Evolutionary conservation across 345 rosid species (phyloP).

Genomic region (Citropsis articulata): DNA sequence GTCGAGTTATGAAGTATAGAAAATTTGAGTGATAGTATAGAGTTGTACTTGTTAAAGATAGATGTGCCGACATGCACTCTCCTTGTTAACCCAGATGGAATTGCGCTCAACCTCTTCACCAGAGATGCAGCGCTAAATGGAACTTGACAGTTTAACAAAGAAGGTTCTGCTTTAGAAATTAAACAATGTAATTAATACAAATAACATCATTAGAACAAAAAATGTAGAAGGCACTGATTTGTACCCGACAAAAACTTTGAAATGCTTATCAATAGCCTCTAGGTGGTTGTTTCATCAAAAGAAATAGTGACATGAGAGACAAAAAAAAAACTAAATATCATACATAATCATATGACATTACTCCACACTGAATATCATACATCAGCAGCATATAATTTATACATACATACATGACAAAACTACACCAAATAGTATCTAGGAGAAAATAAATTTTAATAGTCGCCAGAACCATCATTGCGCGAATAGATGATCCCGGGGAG

Average conservation of each 20-base stretch:
- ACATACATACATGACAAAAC: too few species aligned
- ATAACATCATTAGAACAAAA: background rate
- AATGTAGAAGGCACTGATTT: slow-evolving; percentile 56
- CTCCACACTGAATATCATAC: too few species aligned
- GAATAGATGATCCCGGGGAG: too few species aligned
- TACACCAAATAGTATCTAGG: too few species aligned
- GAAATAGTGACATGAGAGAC: slow-evolving; percentile 74
- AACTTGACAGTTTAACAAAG: slow-evolving; percentile 48
- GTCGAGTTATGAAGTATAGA: slow-evolving; percentile 11
- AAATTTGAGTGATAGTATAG: slow-evolving; percentile 17
- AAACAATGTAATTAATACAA: slow-evolving; percentile 2
- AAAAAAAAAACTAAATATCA: too few species aligned
- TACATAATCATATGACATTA: too few species aligned
- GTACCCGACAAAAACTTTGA: slow-evolving; percentile 71
- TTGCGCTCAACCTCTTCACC: slow-evolving; percentile 68
- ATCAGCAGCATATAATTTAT: too few species aligned
- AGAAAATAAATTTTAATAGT: too few species aligned
- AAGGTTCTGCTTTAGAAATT: background rate
- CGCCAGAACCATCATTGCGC: too few species aligned
- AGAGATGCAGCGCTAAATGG: slow-evolving; percentile 81
- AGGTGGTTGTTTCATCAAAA: slow-evolving; percentile 92
- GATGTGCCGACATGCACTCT: slow-evolving; percentile 71
- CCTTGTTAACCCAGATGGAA: slow-evolving; percentile 72
- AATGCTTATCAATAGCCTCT: slow-evolving; percentile 84
- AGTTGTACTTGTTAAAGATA: slow-evolving; percentile 75